Base-by-base conservation (phyloP, 495 filamentous ascomycete genomes). In the Bacidia gigantensis region DNA sequence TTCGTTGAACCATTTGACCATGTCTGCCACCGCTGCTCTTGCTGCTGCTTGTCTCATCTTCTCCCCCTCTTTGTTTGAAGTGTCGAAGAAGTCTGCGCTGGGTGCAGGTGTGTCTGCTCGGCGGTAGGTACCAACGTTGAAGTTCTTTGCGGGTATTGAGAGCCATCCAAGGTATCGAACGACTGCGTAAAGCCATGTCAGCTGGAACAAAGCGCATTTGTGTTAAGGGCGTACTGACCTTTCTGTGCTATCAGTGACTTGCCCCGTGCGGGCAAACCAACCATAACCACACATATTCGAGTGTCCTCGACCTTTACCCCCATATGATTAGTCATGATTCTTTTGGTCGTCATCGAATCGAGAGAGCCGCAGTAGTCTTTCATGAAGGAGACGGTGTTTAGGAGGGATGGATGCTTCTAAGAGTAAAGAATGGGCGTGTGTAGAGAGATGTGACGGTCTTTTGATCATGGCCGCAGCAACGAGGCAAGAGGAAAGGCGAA, bases 281-380 rank as follows among this genome's bases (percentile, higher is more conserved):
- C 92, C 92, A 98, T 96, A 50, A 97, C 86, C n/a, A 98, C 89
- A 61, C 89, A 95, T 66, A 98, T 94, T 62, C 83, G 84, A 26
- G 86, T 88, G 60, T 95, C 87, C 70, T 96, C 92, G 56, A 84
- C 86, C 86, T 93, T 81, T n/a, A 72, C 59, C 38, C 68, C 68
- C 41, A 52, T 21, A 20, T 71, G 63, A 57, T 78, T 78, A 72
- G 74, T 71, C 56, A 65, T 72, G 54, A 57, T 64, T 49, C 50
- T 55, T 10, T 44, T 44, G 41, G 7, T n/a, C 20, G 14, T 18
- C 41, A 44, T 44, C 41, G 14, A 17, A 22, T 7, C 20, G 20
- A 44, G 14, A 44, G 41, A 18, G 17, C 7, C 29, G 29, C 29
- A 35, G 14, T 35, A 7, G 29, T 5, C 29, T 35, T n/a, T n/a